Evolutionary conservation across 202 grass and related monocot species (phyloP).

Genomic region (Setaria italica): DNA sequence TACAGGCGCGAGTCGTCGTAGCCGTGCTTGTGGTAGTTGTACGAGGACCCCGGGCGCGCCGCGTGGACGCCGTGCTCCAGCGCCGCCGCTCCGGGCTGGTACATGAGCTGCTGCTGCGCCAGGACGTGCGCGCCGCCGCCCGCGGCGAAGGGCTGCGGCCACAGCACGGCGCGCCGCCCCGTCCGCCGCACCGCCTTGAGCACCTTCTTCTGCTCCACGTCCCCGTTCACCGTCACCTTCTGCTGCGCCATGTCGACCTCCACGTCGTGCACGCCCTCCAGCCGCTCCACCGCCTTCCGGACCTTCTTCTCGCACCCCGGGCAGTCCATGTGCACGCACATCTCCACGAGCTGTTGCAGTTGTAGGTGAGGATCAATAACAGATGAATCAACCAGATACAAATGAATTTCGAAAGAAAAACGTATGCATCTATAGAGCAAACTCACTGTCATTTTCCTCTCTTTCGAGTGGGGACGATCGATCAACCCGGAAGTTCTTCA

Average conservation of each 20-base stretch:
- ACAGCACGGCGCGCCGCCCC: conserved; percentile 83
- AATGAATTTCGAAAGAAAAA: not conserved
- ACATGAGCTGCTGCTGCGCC: conserved; percentile 48
- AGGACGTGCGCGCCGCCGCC: conserved; percentile 40
- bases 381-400: not conserved
- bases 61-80: conserved; percentile 16
- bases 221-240: conserved; percentile 88
- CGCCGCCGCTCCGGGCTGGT: conserved; percentile 56
- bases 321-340: conserved; percentile 97
- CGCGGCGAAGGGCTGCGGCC: conserved; percentile 59
- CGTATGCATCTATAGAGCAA: no score
- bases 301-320: conserved; percentile 90
- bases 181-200: conserved; percentile 77
- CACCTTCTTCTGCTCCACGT: conserved; percentile 91
- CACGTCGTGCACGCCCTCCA: conserved; percentile 72
- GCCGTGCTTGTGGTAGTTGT: conserved; percentile 94
- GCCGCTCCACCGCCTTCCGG: conserved; percentile 68
- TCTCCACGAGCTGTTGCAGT: conserved; percentile 64
- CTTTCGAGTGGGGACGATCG: not conserved
- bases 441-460: conserved; percentile 37
- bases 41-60: conserved; percentile 61
- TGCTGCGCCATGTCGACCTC: conserved; percentile 88
- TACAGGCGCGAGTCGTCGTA: conserved; percentile 79
- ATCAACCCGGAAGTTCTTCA: not conserved
- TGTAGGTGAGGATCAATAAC: not conserved